Percentiles rank a stretch among this genome's conserved stretches.
These are phyloP conservation scores for Cercophora sp. DNA, from an alignment of 495 filamentous ascomycete genomes.

Conservation along the genomic window DNA sequence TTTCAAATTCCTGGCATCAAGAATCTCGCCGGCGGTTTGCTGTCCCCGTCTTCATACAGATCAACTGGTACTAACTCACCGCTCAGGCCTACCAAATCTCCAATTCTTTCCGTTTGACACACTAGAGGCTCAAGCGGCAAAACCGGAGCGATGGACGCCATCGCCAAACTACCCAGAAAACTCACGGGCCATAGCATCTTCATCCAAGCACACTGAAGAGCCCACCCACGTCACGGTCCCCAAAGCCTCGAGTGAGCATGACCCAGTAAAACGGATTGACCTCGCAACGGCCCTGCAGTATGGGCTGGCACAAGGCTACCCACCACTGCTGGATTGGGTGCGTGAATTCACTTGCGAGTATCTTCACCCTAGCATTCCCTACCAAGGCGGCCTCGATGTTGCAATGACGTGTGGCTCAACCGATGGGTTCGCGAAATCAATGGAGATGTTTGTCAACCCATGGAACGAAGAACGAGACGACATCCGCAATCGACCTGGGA, in stretches of 20 bases:
- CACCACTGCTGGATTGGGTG: conserved; percentile 68
- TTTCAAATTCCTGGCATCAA: conserved; percentile 74
- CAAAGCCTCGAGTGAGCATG: conserved; percentile 51
- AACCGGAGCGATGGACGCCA: conserved; percentile 66
- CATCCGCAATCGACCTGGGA: conserved; percentile 61
- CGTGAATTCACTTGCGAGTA: conserved; percentile 71
- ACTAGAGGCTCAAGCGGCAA: conserved; percentile 73
- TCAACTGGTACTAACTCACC: not conserved
- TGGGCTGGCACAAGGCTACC: conserved; percentile 71
- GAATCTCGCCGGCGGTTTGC: conserved; percentile 83
- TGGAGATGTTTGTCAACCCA: conserved; percentile 66
- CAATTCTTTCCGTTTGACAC: conserved; percentile 89
- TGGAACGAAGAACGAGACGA: conserved; percentile 68
- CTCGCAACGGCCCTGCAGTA: conserved; percentile 82
- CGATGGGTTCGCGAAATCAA: conserved; percentile 74
- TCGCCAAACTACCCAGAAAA: conserved; percentile 56
- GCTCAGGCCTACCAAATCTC: conserved; percentile 68
- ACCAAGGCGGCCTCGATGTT: conserved; percentile 69
- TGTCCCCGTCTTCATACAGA: conserved; percentile 5
- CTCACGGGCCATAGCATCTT: no score
- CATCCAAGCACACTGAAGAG: no score
- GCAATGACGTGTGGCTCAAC: conserved; percentile 75
- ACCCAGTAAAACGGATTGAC: conserved; percentile 67
- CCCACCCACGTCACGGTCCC: conserved; percentile 62
- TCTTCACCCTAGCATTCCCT: conserved; percentile 77